These are phyloP conservation scores for Aspergillus oerlinghausenensis DNA, from an alignment of 2,329 filamentous ascomycete species.

Conservation along the genomic window DNA sequence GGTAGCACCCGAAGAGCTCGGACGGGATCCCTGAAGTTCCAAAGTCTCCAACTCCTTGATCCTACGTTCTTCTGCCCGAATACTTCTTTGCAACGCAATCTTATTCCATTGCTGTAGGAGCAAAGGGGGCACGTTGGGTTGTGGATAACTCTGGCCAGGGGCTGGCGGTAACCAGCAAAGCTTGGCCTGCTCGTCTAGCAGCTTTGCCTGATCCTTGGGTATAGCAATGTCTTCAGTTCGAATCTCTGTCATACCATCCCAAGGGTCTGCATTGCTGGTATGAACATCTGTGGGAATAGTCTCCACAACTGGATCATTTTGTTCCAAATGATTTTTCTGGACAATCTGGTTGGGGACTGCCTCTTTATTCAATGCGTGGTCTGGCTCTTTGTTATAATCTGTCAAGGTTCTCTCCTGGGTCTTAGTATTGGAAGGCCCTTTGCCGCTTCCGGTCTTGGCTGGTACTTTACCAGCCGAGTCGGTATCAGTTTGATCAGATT, in stretches of 20 bases:
- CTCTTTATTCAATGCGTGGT: background rate
- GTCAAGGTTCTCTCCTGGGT: background rate
- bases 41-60: background rate
- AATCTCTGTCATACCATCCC: constrained; percentile 35
- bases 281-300: background rate
- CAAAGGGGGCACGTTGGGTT: constrained; percentile 31
- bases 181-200: constrained; percentile 40
- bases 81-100: constrained; percentile 15
- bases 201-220: constrained; percentile 45
- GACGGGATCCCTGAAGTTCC: background rate
- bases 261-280: constrained; percentile 15
- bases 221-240: constrained; percentile 42
- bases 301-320: background rate
- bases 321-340: background rate
- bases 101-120: constrained; percentile 36
- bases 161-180: constrained; percentile 39
- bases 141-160: constrained; percentile 21
- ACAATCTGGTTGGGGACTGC: background rate
- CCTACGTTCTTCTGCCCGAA: background rate
- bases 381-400: background rate
- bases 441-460: background rate
- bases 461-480: background rate
- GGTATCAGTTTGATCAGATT: background rate
- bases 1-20: background rate
- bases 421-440: background rate